phyloP scores from a whole-genome alignment of 176 grass and related monocot genomes.

The Carex myosuroides region DNA sequence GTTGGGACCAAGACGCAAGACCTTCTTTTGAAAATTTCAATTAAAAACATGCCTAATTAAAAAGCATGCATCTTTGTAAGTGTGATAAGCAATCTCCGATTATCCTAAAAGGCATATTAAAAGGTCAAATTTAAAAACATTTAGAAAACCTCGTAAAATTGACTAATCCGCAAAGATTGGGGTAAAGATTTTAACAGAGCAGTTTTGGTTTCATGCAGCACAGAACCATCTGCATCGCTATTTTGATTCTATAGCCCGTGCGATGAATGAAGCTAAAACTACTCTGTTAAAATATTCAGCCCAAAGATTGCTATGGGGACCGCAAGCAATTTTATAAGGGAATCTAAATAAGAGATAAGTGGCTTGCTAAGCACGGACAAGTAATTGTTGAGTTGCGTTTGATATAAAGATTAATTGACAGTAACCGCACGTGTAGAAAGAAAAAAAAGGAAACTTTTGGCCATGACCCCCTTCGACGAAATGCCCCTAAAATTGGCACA shows the following conservation, averaged over 20 bases:
- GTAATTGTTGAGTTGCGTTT: not conserved
- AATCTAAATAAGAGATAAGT: not conserved
- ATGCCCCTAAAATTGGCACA: not conserved
- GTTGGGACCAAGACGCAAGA: too few species aligned
- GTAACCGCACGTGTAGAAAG: conserved; percentile 3
- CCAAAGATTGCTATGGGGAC: not conserved
- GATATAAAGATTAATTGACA: not conserved
- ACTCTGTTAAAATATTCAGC: not conserved
- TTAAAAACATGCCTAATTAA: not conserved
- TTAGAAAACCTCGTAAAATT: too few species aligned
- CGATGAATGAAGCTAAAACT: too few species aligned
- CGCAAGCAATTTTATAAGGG: not conserved
- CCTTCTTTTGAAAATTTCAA: not conserved
- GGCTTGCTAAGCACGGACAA: conserved; percentile 2
- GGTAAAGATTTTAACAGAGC: too few species aligned
- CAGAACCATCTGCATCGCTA: too few species aligned
- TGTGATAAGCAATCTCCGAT: not conserved
- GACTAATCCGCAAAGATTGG: not conserved
- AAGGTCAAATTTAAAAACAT: not conserved
- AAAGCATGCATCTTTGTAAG: not conserved
- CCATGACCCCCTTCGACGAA: not conserved
- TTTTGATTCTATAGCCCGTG: too few species aligned
- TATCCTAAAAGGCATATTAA: not conserved
- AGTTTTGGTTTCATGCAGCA: too few species aligned
- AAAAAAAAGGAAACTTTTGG: not conserved